phyloP scores from a whole-genome alignment of 192 early-diverging fungal genomes.

The Helicostylum pulchrum region DNA sequence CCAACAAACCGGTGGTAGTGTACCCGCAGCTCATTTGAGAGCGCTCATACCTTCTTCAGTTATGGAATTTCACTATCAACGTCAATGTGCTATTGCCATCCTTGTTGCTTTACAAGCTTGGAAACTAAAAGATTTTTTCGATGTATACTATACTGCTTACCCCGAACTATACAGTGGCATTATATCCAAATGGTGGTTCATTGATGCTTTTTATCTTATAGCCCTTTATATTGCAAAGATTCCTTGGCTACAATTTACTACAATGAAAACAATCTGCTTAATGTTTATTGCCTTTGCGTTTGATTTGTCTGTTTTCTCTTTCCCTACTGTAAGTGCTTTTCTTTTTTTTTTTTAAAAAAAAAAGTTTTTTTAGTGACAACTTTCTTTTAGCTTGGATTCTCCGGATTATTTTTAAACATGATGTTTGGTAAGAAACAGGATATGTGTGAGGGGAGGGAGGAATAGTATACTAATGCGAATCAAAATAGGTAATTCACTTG shows the following conservation, averaged over 20 bases:
- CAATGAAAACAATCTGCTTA: constrained; percentile 24
- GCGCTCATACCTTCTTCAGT: constrained; percentile 22
- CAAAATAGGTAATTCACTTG: constrained; percentile 23
- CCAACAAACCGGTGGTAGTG: too few relatives aligned
- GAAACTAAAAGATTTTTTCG: constrained; percentile 34
- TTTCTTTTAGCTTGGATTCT: constrained; percentile 13
- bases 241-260: constrained; percentile 49
- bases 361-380: background rate
- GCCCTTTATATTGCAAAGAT: constrained; percentile 39
- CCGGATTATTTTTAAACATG: background rate
- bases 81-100: constrained; percentile 35
- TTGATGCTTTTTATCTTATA: constrained; percentile 38
- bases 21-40: constrained; percentile 19
- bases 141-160: constrained; percentile 29
- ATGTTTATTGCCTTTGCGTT: background rate
- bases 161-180: constrained; percentile 37
- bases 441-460: background rate
- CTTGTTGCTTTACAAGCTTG: constrained; percentile 42
- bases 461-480: background rate
- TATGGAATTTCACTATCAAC: constrained; percentile 38
- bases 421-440: background rate
- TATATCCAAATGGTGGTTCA: constrained; percentile 39
- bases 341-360: background rate
- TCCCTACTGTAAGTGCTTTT: constrained; percentile 15
- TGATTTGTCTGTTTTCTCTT: constrained; percentile 26